These are phyloP conservation scores for Fomitopsis schrenkii DNA, from an alignment of 1,284 basidiomycete species.

Conservation along the genomic window DNA sequence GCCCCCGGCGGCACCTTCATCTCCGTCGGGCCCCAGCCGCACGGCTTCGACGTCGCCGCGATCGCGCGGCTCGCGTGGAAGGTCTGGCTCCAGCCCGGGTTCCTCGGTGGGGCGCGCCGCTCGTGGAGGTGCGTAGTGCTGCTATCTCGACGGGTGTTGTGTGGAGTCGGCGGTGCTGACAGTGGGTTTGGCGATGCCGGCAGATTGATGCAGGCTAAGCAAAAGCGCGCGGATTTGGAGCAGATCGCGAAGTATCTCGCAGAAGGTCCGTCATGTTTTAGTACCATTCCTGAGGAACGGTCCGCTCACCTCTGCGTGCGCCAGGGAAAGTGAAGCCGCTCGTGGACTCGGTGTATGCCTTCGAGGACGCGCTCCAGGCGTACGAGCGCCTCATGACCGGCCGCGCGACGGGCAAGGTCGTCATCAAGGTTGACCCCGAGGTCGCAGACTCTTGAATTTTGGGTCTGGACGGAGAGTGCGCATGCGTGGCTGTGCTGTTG, in stretches of 20 bases:
- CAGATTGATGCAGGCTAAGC: slow-evolving; percentile 29
- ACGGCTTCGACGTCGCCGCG: slow-evolving; percentile 11
- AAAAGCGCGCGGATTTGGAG: slow-evolving; percentile 27
- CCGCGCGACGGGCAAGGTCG: slow-evolving; percentile 61
- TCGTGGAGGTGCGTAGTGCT: slow-evolving; percentile 31
- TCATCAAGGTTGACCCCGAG: slow-evolving; percentile 30
- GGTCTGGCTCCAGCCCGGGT: slow-evolving; percentile 31
- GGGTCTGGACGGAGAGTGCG: neutral
- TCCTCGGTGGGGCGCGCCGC: slow-evolving; percentile 45
- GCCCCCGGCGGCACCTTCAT: slow-evolving; percentile 18
- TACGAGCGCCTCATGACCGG: slow-evolving; percentile 55
- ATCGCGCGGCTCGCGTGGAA: slow-evolving; percentile 16
- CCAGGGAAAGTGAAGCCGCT: slow-evolving; percentile 50
- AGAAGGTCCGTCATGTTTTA: slow-evolving; percentile 32
- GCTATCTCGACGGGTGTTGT: too few species aligned
- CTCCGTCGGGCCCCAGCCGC: slow-evolving; percentile 24
- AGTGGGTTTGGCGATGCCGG: slow-evolving; percentile 13
- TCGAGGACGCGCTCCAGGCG: slow-evolving; percentile 54
- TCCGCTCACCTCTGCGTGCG: neutral
- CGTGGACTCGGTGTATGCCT: slow-evolving; percentile 58
- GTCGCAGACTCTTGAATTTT: slow-evolving; percentile 3
- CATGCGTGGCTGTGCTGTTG: too few species aligned
- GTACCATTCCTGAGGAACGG: neutral
- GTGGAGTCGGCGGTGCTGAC: neutral
- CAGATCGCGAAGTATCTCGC: slow-evolving; percentile 35